These are phyloP conservation scores for Penicillium bovifimosum DNA, from an alignment of 495 filamentous ascomycete genomes.

Conservation along the genomic window DNA sequence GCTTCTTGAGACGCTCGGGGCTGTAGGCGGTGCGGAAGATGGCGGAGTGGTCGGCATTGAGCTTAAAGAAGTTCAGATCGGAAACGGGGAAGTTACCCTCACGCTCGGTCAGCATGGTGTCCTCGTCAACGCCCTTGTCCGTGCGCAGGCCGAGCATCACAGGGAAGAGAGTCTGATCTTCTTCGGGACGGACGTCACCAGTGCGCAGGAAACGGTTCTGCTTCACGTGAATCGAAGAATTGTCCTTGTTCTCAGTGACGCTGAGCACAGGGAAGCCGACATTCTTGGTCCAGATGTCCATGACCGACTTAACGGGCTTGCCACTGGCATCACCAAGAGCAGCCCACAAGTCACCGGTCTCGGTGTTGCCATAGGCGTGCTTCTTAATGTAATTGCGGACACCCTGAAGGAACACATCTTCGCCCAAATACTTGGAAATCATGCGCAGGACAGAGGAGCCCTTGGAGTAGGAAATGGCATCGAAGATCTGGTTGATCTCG, in stretches of 20 bases:
- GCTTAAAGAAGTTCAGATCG: slow-evolving; percentile 60
- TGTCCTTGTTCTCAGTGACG: slow-evolving; percentile 48
- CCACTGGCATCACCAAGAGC: slow-evolving; percentile 86
- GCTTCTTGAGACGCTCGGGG: slow-evolving; percentile 54
- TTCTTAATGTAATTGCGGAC: slow-evolving; percentile 89
- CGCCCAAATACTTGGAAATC: slow-evolving; percentile 93
- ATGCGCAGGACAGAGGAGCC: slow-evolving; percentile 93
- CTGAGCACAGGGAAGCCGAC: slow-evolving; percentile 62
- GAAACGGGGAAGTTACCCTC: slow-evolving; percentile 66
- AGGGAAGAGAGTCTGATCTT: slow-evolving; percentile 66
- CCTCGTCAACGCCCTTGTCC: slow-evolving; percentile 52
- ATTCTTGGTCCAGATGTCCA: slow-evolving; percentile 67
- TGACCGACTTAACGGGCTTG: slow-evolving; percentile 72
- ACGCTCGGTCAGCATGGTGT: slow-evolving; percentile 61
- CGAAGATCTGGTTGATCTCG: slow-evolving; percentile 98
- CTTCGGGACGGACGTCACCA: slow-evolving; percentile 60
- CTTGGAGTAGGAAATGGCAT: slow-evolving; percentile 96
- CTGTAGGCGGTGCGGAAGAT: slow-evolving; percentile 61
- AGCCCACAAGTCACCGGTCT: slow-evolving; percentile 87
- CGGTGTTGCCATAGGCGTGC: slow-evolving; percentile 71
- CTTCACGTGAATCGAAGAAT: slow-evolving; percentile 49
- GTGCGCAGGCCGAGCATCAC: slow-evolving; percentile 57
- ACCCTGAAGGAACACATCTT: slow-evolving; percentile 90
- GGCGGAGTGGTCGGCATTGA: slow-evolving; percentile 62
- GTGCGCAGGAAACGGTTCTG: slow-evolving; percentile 66